These are phyloP conservation scores for Alternaria triticina DNA, from an alignment of 2,329 filamentous ascomycete species.

Conservation along the genomic window DNA sequence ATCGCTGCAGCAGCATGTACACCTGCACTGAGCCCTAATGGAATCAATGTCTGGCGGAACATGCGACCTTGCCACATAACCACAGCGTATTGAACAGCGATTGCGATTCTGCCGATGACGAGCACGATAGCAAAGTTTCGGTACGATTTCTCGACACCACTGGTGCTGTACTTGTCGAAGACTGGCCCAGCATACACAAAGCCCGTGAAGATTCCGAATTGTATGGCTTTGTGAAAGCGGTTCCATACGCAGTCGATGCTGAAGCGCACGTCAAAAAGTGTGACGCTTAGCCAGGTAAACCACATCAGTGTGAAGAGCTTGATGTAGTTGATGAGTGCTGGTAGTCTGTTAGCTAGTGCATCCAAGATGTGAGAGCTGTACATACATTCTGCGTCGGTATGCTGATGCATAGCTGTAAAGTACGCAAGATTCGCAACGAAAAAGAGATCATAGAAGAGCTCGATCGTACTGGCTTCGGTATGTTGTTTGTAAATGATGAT, in stretches of 20 bases:
- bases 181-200: constrained; percentile 65
- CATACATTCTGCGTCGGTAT: constrained; percentile 54
- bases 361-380: neutral
- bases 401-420: constrained; percentile 63
- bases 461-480: constrained; percentile 59
- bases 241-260: constrained; percentile 69
- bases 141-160: constrained; percentile 20
- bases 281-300: constrained; percentile 70
- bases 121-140: constrained; percentile 25
- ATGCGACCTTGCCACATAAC: constrained; percentile 30
- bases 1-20: constrained; percentile 20
- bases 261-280: constrained; percentile 70
- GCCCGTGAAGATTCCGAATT: constrained; percentile 69
- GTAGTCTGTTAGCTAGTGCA: neutral
- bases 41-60: constrained; percentile 27
- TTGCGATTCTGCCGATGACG: constrained; percentile 21
- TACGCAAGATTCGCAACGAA: constrained; percentile 70
- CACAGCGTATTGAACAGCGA: constrained; percentile 28
- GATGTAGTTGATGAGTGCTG: constrained; percentile 53
- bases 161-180: constrained; percentile 35
- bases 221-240: constrained; percentile 63
- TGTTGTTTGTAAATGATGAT: constrained; percentile 35
- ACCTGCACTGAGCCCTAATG: constrained; percentile 22
- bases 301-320: constrained; percentile 66
- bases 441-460: constrained; percentile 67